Conservation (phyloP, 2,329 filamentous ascomycete genomes). For the Penicillium expansum region DNA sequence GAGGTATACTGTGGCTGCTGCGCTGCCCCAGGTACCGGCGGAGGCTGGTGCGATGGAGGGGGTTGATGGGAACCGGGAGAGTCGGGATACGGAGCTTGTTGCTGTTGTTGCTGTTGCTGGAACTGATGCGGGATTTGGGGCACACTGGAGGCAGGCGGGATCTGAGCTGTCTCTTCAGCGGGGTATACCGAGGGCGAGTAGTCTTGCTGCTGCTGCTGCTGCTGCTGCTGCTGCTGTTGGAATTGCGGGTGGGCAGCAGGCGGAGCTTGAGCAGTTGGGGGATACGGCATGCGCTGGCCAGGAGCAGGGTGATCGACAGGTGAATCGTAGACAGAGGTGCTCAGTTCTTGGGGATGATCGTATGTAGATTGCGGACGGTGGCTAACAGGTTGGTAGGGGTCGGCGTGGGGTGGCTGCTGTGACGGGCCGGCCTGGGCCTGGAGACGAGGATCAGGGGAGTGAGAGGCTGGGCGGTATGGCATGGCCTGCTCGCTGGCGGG, state of each 20-base stretch:
- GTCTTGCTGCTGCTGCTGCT: conserved; percentile 35
- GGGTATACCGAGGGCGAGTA: conserved; percentile 44
- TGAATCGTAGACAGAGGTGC: conserved; percentile 74
- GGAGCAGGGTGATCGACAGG: conserved; percentile 52
- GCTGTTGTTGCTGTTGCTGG: conserved; percentile 27
- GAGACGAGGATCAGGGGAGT: conserved; percentile 42
- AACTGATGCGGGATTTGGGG: conserved; percentile 17
- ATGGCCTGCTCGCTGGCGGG: conserved; percentile 59
- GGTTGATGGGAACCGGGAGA: conserved; percentile 30
- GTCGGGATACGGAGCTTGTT: conserved; percentile 35
- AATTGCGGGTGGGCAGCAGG: conserved; percentile 31
- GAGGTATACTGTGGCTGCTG: conserved; percentile 36
- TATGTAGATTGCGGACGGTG: conserved; percentile 67
- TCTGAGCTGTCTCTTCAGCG: conserved; percentile 31
- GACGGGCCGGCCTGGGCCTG: conserved; percentile 33
- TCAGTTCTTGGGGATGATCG: conserved; percentile 71
- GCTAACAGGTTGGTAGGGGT: conserved; percentile 43
- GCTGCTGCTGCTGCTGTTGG: conserved; percentile 32
- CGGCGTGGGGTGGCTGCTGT: conserved; percentile 53
- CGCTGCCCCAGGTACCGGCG: conserved; percentile 33
- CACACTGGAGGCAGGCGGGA: conserved; percentile 17
- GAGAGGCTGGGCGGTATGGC: conserved; percentile 40
- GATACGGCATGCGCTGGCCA: conserved; percentile 36
- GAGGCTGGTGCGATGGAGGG: conserved; percentile 35
- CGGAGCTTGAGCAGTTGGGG: conserved; percentile 27